Conservation (phyloP, 2,329 filamentous ascomycete genomes). For the Talaromyces funiculosus region DNA sequence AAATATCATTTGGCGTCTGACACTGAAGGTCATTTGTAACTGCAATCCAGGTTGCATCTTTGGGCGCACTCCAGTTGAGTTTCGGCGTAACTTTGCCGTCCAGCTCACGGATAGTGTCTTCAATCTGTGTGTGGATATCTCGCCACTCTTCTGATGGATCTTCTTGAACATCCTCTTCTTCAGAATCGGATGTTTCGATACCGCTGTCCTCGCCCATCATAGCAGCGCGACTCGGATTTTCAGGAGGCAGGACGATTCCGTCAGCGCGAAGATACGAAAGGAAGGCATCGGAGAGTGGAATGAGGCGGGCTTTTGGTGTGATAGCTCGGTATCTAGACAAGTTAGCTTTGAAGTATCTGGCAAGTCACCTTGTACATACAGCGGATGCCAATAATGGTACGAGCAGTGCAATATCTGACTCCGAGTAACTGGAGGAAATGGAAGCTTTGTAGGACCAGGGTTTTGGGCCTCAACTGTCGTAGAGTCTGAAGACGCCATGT, state of each 20-base stretch:
- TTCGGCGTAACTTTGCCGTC: conserved; percentile 87
- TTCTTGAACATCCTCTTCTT: conserved; percentile 52
- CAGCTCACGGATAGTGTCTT: conserved; percentile 69
- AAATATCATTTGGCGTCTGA: conserved; percentile 80
- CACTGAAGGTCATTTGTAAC: conserved; percentile 88
- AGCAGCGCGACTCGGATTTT: conserved; percentile 37
- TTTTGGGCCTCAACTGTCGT: background rate
- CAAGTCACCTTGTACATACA: conserved; percentile 40
- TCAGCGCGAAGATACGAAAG: conserved; percentile 84
- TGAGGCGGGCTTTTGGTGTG: conserved; percentile 79
- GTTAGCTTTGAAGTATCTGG: conserved; percentile 13
- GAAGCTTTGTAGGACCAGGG: conserved; percentile 38
- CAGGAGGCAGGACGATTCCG: conserved; percentile 71
- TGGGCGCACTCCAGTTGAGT: conserved; percentile 94
- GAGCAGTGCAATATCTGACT: conserved; percentile 91
- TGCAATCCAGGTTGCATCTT: conserved; percentile 90
- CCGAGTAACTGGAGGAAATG: conserved; percentile 77
- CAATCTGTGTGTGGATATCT: conserved; percentile 71
- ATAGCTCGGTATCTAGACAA: conserved; percentile 63
- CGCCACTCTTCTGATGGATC: conserved; percentile 55
- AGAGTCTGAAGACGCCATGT: background rate
- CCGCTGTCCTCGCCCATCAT: conserved; percentile 46
- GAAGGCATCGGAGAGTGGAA: conserved; percentile 70
- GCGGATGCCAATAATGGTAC: conserved; percentile 85
- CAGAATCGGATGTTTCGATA: conserved; percentile 53